phyloP scores from a whole-genome alignment of 495 filamentous ascomycete genomes.

The Xylaria flabelliformis region DNA sequence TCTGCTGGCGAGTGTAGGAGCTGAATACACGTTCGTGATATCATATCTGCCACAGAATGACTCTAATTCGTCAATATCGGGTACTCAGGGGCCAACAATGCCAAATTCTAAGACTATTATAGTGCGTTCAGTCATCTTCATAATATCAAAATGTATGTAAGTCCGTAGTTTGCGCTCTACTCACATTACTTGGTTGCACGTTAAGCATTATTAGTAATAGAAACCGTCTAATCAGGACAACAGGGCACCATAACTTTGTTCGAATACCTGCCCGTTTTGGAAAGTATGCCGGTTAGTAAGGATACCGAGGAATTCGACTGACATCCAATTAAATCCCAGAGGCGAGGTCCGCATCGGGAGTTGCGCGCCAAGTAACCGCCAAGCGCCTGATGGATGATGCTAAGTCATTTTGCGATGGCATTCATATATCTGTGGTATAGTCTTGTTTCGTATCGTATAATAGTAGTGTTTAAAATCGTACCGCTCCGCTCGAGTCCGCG shows the following conservation, averaged over 20 bases:
- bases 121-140: not conserved
- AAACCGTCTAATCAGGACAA: not conserved
- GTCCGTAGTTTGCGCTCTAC: not conserved
- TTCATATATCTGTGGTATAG: not conserved
- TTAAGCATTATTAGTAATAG: not conserved
- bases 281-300: not conserved
- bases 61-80: not conserved
- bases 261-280: constrained; percentile 9
- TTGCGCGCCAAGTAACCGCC: constrained; percentile 18
- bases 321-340: constrained; percentile 2
- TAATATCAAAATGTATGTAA: not conserved
- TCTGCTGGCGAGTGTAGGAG: not conserved
- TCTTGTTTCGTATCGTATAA: not conserved
- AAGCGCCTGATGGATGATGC: constrained; percentile 7
- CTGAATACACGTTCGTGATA: not conserved
- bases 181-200: not conserved
- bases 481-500: not conserved
- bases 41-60: not conserved
- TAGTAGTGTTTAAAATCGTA: not conserved
- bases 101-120: not conserved
- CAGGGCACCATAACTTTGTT: not conserved
- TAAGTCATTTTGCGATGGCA: not conserved
- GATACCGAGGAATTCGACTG: not conserved
- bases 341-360: not conserved
- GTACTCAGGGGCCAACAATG: not conserved